A percentile compares a stretch with the other conserved stretches of the same genome.
phyloP scores from a whole-genome alignment of 768 basidiomycete genomes.

The Leccinum arenicola region DNA sequence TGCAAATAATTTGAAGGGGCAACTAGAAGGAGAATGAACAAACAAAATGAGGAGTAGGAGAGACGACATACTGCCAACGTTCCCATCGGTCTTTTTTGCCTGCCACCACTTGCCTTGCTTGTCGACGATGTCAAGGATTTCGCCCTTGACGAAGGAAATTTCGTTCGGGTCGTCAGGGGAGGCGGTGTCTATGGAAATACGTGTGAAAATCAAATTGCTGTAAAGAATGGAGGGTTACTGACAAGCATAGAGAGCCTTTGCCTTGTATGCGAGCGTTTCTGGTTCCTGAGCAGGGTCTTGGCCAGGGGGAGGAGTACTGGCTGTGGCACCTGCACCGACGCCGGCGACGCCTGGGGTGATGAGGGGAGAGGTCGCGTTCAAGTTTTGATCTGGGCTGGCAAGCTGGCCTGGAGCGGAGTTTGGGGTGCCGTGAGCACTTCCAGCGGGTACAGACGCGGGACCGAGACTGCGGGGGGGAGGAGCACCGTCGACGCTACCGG shows the following conservation, averaged over 20 bases:
- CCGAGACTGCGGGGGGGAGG: slow-evolving; percentile 51
- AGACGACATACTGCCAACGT: slow-evolving; percentile 65
- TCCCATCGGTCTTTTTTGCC: slow-evolving; percentile 74
- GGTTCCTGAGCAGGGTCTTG: slow-evolving; percentile 31
- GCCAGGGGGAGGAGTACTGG: slow-evolving; percentile 18
- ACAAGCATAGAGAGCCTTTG: slow-evolving; percentile 92
- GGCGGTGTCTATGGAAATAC: slow-evolving; percentile 68
- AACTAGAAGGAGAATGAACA: slow-evolving; percentile 42
- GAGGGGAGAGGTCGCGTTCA: slow-evolving; percentile 60
- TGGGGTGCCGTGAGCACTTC: slow-evolving; percentile 56
- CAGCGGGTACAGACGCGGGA: slow-evolving; percentile 43
- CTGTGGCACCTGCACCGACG: slow-evolving; percentile 50
- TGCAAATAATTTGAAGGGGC: slow-evolving; percentile 86
- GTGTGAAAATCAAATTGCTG: slow-evolving; percentile 19
- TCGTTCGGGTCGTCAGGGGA: slow-evolving; percentile 95
- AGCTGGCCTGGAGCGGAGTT: slow-evolving; percentile 34
- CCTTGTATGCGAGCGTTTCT: slow-evolving; percentile 65
- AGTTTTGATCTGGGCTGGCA: slow-evolving; percentile 42
- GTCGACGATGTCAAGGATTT: slow-evolving; percentile 88
- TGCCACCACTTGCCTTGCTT: slow-evolving; percentile 96
- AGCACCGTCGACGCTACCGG: slow-evolving; percentile 41
- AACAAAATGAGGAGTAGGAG: neutral
- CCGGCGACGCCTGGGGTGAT: slow-evolving; percentile 64
- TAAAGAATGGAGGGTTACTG: slow-evolving; percentile 30
- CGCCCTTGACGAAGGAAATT: slow-evolving; percentile 90